Base-by-base conservation (phyloP, 768 basidiomycete species). In the Pholiota molesta region DNA sequence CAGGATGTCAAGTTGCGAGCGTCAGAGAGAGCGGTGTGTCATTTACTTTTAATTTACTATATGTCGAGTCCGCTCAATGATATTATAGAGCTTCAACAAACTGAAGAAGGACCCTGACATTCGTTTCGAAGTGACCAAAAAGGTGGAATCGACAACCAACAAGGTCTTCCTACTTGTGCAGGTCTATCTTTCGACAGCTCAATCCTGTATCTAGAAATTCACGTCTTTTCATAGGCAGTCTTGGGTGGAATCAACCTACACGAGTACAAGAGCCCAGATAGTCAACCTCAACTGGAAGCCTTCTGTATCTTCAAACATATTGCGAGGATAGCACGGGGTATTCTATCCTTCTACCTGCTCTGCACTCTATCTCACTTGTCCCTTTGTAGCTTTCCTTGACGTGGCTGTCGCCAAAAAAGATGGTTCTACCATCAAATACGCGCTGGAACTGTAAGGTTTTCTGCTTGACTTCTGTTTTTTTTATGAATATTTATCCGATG, bases 161-260 rank as follows among this genome's bases (percentile, higher is more conserved):
- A 97, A 97, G 72, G 81, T 92, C 10, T 88, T 92, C 71, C 71
- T 96, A 6, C 76, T 95, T 44, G 86, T 94, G 5, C 95, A 97
- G 75, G 91, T 91, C 52, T 59, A 73, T 31, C 47, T 28, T 21
- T 33, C 39, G 17, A 53, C 5, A 47, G 14, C 33, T 26, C n/a
- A 8, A 17, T 47, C 23, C n/a, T 21, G 55, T 37, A 16, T n/a
- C 44, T 29, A 14, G 29, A 11, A 17, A 33, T n/a, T 31, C 16
- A 52, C 52, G 11, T 52, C 33, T 26, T 55, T 42, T 52, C 10
- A 26, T 16, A 96, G 91, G 88, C 92, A 37, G 79, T 91, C 44
- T 77, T 94, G 19, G 85, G 86, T 16, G 86, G 89, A 2, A 83
- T 95, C 63, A 86, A 89, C 31, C 77, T 95, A 52, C 87, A 83